Conservation (phyloP, 805 yeast genomes). For the Maudiozyma turicensis region DNA sequence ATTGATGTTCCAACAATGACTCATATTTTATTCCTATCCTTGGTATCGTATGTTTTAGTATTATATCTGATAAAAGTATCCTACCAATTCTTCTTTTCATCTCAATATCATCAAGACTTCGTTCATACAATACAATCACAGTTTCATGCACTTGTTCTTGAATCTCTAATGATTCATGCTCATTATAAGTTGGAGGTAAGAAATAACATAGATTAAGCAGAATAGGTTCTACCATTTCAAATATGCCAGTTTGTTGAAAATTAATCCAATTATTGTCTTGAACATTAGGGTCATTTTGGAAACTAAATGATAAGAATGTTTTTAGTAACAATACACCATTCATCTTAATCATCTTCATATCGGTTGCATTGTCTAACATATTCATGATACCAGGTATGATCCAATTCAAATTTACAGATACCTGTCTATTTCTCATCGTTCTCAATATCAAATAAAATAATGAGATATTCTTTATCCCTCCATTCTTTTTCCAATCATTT, state of each 20-base stretch:
- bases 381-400: constrained; percentile 27
- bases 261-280: constrained; percentile 13
- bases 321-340: constrained; percentile 17
- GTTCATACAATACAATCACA: constrained; percentile 12
- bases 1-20: constrained; percentile 8
- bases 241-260: constrained; percentile 20
- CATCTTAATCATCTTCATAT: constrained; percentile 17
- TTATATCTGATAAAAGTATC: constrained; percentile 15
- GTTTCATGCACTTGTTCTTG: constrained; percentile 18
- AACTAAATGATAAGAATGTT: constrained; percentile 13
- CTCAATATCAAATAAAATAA: constrained; percentile 16
- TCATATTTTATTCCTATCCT: constrained; percentile 17
- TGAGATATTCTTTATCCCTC: constrained; percentile 21
- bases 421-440: constrained; percentile 10
- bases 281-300: constrained; percentile 2
- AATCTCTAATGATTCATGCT: constrained; percentile 10
- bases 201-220: constrained; percentile 19
- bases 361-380: constrained; percentile 24
- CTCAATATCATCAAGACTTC: constrained; percentile 3
- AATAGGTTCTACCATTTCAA: constrained; percentile 18
- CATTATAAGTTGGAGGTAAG: constrained; percentile 21
- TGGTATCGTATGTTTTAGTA: constrained; percentile 22
- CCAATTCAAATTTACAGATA: constrained; percentile 27
- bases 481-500: constrained; percentile 15
- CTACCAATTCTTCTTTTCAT: constrained; percentile 6